A percentile compares a stretch with the other conserved stretches of the same genome.
phyloP scores from a whole-genome alignment of 768 basidiomycete genomes.

The Cystoderma amianthinum region DNA sequence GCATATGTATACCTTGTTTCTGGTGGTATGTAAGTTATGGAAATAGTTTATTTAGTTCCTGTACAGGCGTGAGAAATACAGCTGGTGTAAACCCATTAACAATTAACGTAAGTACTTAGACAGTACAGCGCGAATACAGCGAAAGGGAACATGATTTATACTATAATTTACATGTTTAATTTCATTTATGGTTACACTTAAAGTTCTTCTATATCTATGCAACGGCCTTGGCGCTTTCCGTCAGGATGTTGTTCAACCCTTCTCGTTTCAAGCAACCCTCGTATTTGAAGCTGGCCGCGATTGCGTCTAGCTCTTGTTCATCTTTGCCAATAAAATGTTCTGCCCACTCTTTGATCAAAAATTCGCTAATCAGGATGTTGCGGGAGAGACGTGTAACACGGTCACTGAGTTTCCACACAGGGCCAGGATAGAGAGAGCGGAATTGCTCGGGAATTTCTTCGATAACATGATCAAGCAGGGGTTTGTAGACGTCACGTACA shows the following conservation, averaged over 20 bases:
- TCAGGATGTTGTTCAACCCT: conserved; percentile 52
- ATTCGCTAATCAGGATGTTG: conserved; percentile 65
- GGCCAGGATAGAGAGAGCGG: conserved; percentile 52
- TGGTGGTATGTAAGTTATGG: no score
- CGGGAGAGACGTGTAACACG: conserved; percentile 56
- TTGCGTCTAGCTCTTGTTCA: conserved; percentile 55
- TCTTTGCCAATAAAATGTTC: conserved; percentile 57
- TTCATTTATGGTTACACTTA: neutral
- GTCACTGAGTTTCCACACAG: conserved; percentile 53
- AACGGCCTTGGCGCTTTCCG: conserved; percentile 28
- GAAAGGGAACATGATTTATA: no score
- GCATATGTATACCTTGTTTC: no score
- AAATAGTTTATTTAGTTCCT: no score
- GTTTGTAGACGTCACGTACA: conserved; percentile 55
- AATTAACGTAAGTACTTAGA: no score
- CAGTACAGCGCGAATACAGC: no score
- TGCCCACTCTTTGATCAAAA: conserved; percentile 68
- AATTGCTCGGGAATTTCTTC: conserved; percentile 44
- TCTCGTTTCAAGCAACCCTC: conserved; percentile 64
- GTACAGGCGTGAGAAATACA: no score
- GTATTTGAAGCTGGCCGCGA: conserved; percentile 73
- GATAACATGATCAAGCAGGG: conserved; percentile 56
- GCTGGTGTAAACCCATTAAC: no score
- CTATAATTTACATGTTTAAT: neutral
- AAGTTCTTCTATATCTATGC: conserved; percentile 6